Evolutionary conservation across 108 stramenopile species (phyloP).

Genomic region (Bacterosira constricta): DNA sequence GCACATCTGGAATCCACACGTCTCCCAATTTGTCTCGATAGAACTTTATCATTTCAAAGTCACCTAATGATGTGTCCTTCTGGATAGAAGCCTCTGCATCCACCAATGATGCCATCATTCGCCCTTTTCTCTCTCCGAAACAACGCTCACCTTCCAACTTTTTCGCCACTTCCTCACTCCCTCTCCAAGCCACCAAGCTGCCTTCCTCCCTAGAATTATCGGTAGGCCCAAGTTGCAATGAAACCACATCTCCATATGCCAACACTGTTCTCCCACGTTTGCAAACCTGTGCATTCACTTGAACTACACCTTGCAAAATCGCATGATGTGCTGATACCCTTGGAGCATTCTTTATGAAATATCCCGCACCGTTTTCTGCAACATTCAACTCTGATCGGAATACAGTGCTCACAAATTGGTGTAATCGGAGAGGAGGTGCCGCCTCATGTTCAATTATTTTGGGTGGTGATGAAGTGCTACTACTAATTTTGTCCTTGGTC

Average conservation of each 20-base stretch:
- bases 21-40: neutral
- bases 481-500: no score
- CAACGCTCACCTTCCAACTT: slow-evolving; percentile 13
- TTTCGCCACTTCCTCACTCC: slow-evolving; percentile 10
- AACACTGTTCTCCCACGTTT: slow-evolving; percentile 6
- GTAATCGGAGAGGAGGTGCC: slow-evolving; percentile 18
- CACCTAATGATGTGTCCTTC: no score
- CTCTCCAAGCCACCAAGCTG: slow-evolving; percentile 17
- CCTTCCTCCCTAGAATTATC: neutral
- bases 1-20: slow-evolving; percentile 6
- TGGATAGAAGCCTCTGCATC: no score
- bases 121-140: slow-evolving; percentile 15
- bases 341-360: slow-evolving; percentile 17
- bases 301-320: slow-evolving; percentile 11
- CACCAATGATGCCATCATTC: slow-evolving; percentile 3
- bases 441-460: no score
- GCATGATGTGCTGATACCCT: slow-evolving; percentile 30
- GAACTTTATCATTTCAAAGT: no score
- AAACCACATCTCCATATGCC: slow-evolving; percentile 12
- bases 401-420: slow-evolving; percentile 15
- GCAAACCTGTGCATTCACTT: slow-evolving; percentile 5
- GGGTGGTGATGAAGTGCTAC: no score
- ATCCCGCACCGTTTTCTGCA: slow-evolving; percentile 20
- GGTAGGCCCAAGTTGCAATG: slow-evolving; percentile 2
- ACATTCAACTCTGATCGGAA: slow-evolving; percentile 23